Percentiles rank a stretch among this genome's conserved stretches.
Evolutionary conservation across 495 filamentous ascomycete species (phyloP).

Genomic region (Delitschia confertaspora): DNA sequence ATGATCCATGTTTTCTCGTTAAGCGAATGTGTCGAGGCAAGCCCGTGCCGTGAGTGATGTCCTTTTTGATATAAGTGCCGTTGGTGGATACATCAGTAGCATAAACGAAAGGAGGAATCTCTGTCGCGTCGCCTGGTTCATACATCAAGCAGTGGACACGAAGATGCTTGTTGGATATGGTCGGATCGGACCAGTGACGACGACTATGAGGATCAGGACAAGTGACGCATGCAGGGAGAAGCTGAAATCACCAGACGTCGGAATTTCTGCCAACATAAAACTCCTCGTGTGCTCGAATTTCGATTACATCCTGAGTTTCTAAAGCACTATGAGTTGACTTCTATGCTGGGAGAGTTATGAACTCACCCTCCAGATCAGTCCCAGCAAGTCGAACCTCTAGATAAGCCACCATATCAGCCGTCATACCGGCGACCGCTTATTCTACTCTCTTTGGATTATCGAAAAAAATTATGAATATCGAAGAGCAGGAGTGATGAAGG

Average conservation of each 20-base stretch:
- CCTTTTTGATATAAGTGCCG: slow-evolving; percentile 27
- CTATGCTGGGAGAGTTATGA: background rate
- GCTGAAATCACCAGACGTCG: slow-evolving; percentile 10
- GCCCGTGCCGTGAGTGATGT: slow-evolving; percentile 5
- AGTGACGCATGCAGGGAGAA: background rate
- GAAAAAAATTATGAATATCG: background rate
- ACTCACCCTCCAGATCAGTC: slow-evolving; percentile 7
- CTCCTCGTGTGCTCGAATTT: slow-evolving; percentile 15
- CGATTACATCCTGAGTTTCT: slow-evolving; percentile 8
- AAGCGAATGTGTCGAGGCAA: slow-evolving; percentile 1
- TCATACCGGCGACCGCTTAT: slow-evolving; percentile 1
- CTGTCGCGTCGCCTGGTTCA: slow-evolving; percentile 22
- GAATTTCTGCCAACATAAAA: slow-evolving; percentile 24
- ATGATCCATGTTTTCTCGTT: slow-evolving; percentile 19
- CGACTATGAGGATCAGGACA: slow-evolving; percentile 13
- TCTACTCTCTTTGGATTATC: background rate
- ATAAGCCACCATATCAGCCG: slow-evolving; percentile 14
- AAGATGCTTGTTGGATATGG: slow-evolving; percentile 36
- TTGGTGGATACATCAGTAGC: slow-evolving; percentile 37
- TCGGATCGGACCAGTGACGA: slow-evolving; percentile 25
- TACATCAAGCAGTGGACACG: slow-evolving; percentile 35
- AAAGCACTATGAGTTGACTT: background rate
- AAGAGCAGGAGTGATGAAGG: background rate
- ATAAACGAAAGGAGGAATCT: slow-evolving; percentile 36
- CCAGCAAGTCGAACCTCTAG: slow-evolving; percentile 12